Percentiles rank a stretch among this genome's conserved stretches.
Conservation (phyloP, 202 grass and related monocot species). For the Panicum hallii region DNA sequence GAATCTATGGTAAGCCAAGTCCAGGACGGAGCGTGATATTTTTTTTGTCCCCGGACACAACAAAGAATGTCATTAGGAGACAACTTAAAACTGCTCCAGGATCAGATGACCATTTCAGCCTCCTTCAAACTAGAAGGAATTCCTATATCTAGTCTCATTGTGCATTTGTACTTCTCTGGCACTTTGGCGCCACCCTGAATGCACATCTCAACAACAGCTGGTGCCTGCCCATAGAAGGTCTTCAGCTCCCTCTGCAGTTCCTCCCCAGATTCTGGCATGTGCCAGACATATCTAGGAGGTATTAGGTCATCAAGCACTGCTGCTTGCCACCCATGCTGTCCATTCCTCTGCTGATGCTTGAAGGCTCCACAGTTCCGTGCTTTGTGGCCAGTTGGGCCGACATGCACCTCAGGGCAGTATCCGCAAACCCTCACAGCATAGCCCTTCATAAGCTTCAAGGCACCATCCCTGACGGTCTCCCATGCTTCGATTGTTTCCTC, state of each 20-base stretch:
- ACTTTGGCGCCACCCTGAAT: slow-evolving; percentile 64
- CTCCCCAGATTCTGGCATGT: slow-evolving; percentile 71
- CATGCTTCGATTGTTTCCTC: slow-evolving; percentile 79
- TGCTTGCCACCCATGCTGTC: slow-evolving; percentile 92
- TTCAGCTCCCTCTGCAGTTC: slow-evolving; percentile 81
- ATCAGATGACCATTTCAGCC: slow-evolving; percentile 91
- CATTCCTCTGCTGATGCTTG: slow-evolving; percentile 99
- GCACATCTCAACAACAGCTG: slow-evolving; percentile 88
- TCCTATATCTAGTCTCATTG: slow-evolving; percentile 91
- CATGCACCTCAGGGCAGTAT: slow-evolving; percentile 91
- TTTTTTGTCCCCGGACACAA: not conserved
- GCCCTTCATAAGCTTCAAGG: slow-evolving; percentile 78
- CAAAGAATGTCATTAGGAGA: not conserved
- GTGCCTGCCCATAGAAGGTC: slow-evolving; percentile 96
- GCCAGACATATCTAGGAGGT: slow-evolving; percentile 94
- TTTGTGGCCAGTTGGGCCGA: slow-evolving; percentile 86
- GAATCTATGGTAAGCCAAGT: not conserved
- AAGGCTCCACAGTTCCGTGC: slow-evolving; percentile 89
- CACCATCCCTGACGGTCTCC: slow-evolving; percentile 64
- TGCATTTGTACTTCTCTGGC: slow-evolving; percentile 86
- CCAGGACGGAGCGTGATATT: not conserved
- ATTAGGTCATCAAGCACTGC: slow-evolving; percentile 83
- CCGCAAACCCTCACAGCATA: slow-evolving; percentile 92
- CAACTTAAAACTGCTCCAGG: not conserved
- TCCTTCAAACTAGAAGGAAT: slow-evolving; percentile 83